Conservation (phyloP, 495 filamentous ascomycete genomes). For the Talaromyces proteolyticus region DNA sequence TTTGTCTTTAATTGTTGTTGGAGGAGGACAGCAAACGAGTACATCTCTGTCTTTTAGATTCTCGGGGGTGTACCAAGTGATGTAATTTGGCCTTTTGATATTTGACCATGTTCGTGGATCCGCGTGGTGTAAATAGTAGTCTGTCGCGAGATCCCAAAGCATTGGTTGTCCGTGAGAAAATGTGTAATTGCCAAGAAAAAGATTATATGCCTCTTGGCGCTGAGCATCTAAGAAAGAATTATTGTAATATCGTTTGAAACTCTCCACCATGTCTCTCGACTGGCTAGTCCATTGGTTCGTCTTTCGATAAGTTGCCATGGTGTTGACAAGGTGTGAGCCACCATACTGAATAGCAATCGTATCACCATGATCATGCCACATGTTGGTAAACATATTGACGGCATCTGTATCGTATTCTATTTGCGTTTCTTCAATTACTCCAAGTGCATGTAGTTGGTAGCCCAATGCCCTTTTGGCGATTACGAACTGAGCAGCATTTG, state of each 20-base stretch:
- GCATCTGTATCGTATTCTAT: slow-evolving; percentile 94
- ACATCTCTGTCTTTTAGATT: slow-evolving; percentile 58
- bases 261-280: slow-evolving; percentile 97
- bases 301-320: slow-evolving; percentile 97
- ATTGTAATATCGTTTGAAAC: slow-evolving; percentile 98
- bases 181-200: slow-evolving; percentile 96
- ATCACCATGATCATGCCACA: slow-evolving; percentile 94
- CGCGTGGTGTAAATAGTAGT: slow-evolving; percentile 94
- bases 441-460: slow-evolving; percentile 87
- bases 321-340: slow-evolving; percentile 95
- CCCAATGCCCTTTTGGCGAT: slow-evolving; percentile 94
- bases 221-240: slow-evolving; percentile 97
- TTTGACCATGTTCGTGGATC: slow-evolving; percentile 69
- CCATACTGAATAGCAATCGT: slow-evolving; percentile 98
- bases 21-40: slow-evolving; percentile 26
- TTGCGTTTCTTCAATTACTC: slow-evolving; percentile 70
- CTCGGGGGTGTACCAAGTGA: slow-evolving; percentile 81
- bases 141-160: slow-evolving; percentile 93
- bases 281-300: slow-evolving; percentile 98
- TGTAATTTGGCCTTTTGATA: slow-evolving; percentile 62
- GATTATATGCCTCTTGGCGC: slow-evolving; percentile 94
- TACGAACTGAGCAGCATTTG: slow-evolving; percentile 96
- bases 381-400: slow-evolving; percentile 92
- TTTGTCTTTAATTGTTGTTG: slow-evolving; percentile 42
- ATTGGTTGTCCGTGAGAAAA: slow-evolving; percentile 87